phyloP scores from a whole-genome alignment of 1,284 basidiomycete genomes.

The Sphaerobolus stellatus region DNA sequence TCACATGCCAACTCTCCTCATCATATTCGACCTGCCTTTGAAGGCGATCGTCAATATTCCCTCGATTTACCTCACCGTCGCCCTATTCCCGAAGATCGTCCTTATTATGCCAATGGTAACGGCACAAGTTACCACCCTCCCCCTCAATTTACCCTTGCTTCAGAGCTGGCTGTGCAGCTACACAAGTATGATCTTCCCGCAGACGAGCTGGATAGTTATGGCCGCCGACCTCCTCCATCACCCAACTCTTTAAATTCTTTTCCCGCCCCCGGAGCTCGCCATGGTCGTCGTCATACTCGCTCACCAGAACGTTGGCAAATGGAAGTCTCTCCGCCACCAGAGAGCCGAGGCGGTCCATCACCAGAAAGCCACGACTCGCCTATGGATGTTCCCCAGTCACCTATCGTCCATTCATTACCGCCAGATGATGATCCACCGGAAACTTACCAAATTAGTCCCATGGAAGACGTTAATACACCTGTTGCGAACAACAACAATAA shows the following conservation, averaged over 20 bases:
- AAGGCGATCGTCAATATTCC: no score
- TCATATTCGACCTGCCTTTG: constrained; percentile 37
- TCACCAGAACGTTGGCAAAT: constrained; percentile 12
- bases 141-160: constrained; percentile 31
- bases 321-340: constrained; percentile 10
- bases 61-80: no score
- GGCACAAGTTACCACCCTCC: no score
- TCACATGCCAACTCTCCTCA: constrained; percentile 55
- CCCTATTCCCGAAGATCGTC: no score
- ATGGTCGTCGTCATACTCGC: constrained; percentile 9
- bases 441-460: constrained; percentile 6
- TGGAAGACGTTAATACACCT: constrained; percentile 5
- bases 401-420: constrained; percentile 12
- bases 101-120: no score
- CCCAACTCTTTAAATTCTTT: constrained; percentile 15
- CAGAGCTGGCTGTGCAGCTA: constrained; percentile 21
- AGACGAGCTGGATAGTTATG: constrained; percentile 10
- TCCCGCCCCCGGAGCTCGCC: constrained; percentile 13
- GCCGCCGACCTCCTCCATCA: constrained; percentile 9
- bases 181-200: constrained; percentile 35
- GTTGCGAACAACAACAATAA: constrained; percentile 10
- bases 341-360: constrained; percentile 6
- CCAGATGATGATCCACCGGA: constrained; percentile 15
- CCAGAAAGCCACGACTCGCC: constrained; percentile 12
- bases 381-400: constrained; percentile 13